These are phyloP conservation scores for Grosmannia serpens DNA, from an alignment of 2,329 filamentous ascomycete species.

Conservation along the genomic window DNA sequence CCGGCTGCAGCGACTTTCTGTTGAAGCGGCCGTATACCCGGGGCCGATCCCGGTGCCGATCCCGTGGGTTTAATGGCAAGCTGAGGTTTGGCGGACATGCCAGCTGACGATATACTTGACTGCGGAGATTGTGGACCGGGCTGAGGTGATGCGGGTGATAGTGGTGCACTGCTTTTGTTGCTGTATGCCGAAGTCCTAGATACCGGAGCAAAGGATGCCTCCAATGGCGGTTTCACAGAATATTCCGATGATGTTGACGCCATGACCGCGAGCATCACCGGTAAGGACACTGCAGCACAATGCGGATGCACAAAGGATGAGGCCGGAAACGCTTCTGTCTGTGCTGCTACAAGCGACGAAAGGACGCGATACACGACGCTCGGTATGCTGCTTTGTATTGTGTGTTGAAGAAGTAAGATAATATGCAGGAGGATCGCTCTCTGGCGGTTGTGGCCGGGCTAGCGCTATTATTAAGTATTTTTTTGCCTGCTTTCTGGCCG, in stretches of 20 bases:
- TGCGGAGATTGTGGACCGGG: slow-evolving; percentile 7
- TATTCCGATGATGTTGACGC: slow-evolving; percentile 5
- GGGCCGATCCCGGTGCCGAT: slow-evolving; percentile 1
- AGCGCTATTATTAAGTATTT: slow-evolving; percentile 11
- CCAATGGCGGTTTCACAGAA: slow-evolving; percentile 3
- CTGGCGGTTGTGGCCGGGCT: slow-evolving; percentile 8
- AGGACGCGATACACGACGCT: background rate
- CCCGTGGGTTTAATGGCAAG: slow-evolving; percentile 11
- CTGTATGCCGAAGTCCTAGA: slow-evolving; percentile 2
- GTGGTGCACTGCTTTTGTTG: slow-evolving; percentile 9
- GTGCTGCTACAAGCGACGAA: background rate
- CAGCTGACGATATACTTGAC: slow-evolving; percentile 9
- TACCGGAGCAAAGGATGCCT: background rate
- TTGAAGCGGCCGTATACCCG: slow-evolving; percentile 15
- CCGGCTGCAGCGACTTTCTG: slow-evolving; percentile 13
- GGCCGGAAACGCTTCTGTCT: background rate
- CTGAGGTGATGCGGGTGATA: slow-evolving; percentile 10
- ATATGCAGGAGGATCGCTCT: slow-evolving; percentile 5
- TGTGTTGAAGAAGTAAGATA: slow-evolving; percentile 2
- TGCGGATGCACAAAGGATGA: background rate
- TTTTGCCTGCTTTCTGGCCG: slow-evolving; percentile 8
- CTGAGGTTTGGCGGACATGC: slow-evolving; percentile 7
- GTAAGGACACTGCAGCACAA: background rate
- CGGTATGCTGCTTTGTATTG: background rate
- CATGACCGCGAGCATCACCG: slow-evolving; percentile 11